A percentile compares a stretch with the other conserved stretches of the same genome.
phyloP scores from a whole-genome alignment of 768 basidiomycete species.

The Boletus insuetus region DNA sequence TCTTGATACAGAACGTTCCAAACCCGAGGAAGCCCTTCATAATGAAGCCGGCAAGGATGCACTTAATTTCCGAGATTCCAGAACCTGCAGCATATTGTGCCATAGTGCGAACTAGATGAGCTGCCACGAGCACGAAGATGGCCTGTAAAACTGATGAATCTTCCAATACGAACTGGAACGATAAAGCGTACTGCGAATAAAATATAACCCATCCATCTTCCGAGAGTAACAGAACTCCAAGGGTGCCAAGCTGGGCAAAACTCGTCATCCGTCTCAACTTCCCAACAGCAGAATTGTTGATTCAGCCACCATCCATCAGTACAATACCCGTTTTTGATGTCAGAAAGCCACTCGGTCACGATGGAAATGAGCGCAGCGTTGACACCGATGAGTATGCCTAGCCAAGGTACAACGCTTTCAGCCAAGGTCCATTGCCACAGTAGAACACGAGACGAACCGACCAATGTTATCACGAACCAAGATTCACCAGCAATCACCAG shows the following conservation, averaged over 20 bases:
- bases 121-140: conserved; percentile 79
- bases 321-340: conserved; percentile 98
- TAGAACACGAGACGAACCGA: conserved; percentile 60
- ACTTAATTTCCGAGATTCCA: conserved; percentile 98
- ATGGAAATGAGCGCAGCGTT: conserved; percentile 97
- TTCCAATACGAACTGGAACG: not conserved
- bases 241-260: conserved; percentile 90
- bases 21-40: conserved; percentile 95
- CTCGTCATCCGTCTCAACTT: conserved; percentile 79
- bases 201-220: conserved; percentile 85
- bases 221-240: conserved; percentile 73
- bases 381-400: conserved; percentile 87
- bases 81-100: conserved; percentile 97
- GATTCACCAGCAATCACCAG: conserved; percentile 73
- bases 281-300: conserved; percentile 98
- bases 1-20: conserved; percentile 91
- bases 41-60: conserved; percentile 93
- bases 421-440: not conserved
- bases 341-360: conserved; percentile 94
- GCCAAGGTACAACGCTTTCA: not conserved
- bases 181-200: conserved; percentile 72
- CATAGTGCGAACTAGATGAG: conserved; percentile 82
- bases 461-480: conserved; percentile 89
- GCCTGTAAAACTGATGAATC: conserved; percentile 45
- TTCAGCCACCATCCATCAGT: conserved; percentile 98